These are phyloP conservation scores for Cubamyces sp. DNA, from an alignment of 768 basidiomycete species.

Conservation along the genomic window DNA sequence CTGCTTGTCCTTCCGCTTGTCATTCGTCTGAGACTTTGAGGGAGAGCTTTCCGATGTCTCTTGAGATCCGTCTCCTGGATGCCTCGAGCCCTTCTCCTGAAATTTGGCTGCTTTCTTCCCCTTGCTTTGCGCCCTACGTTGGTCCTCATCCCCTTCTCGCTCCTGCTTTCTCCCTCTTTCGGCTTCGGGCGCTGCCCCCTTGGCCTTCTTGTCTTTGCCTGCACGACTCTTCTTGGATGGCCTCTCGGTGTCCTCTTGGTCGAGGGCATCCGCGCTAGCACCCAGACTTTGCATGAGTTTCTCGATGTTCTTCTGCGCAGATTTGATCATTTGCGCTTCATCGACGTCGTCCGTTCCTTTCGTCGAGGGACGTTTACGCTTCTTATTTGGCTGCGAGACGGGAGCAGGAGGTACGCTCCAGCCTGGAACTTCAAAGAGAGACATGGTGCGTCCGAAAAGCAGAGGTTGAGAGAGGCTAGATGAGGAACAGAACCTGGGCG, in stretches of 20 bases:
- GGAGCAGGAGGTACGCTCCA: conserved; percentile 37
- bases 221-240: conserved; percentile 26
- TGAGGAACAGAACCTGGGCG: too few relatives aligned
- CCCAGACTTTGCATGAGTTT: conserved; percentile 38
- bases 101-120: background rate
- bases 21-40: conserved; percentile 1
- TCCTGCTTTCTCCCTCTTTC: conserved; percentile 4
- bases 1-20: conserved; percentile 9
- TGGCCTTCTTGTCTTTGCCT: conserved; percentile 16
- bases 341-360: conserved; percentile 20
- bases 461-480: background rate
- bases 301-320: conserved; percentile 39
- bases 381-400: conserved; percentile 26
- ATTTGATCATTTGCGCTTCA: conserved; percentile 29
- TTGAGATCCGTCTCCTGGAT: background rate
- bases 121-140: background rate
- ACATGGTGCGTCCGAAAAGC: conserved; percentile 25
- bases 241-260: conserved; percentile 4
- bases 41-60: background rate
- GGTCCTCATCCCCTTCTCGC: conserved; percentile 8
- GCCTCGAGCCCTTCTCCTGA: background rate
- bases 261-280: conserved; percentile 21
- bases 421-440: conserved; percentile 42
- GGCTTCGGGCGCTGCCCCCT: conserved; percentile 9
- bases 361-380: conserved; percentile 34